Conservation (phyloP, 2,329 filamentous ascomycete species). For the Lachnellula hyalina region DNA sequence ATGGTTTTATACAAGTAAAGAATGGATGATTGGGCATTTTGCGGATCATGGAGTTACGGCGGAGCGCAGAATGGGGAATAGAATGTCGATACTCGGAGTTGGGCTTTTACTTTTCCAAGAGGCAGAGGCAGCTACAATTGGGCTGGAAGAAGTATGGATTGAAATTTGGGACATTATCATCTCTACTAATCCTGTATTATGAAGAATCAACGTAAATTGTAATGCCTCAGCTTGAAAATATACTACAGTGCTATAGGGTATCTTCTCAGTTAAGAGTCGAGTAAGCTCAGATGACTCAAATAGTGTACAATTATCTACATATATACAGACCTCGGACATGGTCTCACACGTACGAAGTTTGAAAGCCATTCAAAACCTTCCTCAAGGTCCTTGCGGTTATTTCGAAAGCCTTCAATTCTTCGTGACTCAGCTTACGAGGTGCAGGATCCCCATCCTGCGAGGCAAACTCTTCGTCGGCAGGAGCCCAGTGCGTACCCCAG, state of each 20-base stretch:
- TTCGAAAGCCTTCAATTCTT: slow-evolving; percentile 13
- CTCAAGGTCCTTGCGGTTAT: slow-evolving; percentile 13
- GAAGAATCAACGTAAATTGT: too few species aligned
- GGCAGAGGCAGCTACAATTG: too few species aligned
- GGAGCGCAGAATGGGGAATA: background rate
- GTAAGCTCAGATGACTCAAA: background rate
- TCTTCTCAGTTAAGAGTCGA: too few species aligned
- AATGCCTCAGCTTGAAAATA: too few species aligned
- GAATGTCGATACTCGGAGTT: background rate
- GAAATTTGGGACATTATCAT: too few species aligned
- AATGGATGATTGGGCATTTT: background rate
- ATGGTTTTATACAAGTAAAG: background rate
- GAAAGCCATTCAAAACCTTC: slow-evolving; percentile 10
- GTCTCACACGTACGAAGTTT: slow-evolving; percentile 7
- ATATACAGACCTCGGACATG: background rate
- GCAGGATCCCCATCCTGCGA: background rate
- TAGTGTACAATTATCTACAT: slow-evolving; percentile 8
- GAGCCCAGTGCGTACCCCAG: background rate
- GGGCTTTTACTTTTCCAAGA: background rate
- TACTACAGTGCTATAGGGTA: too few species aligned
- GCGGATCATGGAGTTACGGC: background rate
- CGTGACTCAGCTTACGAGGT: background rate
- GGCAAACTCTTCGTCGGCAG: background rate
- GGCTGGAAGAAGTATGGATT: too few species aligned
- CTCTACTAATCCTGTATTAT: too few species aligned